Base-by-base conservation (phyloP, 164 flowering plant species). In the Berberis vulgaris region DNA sequence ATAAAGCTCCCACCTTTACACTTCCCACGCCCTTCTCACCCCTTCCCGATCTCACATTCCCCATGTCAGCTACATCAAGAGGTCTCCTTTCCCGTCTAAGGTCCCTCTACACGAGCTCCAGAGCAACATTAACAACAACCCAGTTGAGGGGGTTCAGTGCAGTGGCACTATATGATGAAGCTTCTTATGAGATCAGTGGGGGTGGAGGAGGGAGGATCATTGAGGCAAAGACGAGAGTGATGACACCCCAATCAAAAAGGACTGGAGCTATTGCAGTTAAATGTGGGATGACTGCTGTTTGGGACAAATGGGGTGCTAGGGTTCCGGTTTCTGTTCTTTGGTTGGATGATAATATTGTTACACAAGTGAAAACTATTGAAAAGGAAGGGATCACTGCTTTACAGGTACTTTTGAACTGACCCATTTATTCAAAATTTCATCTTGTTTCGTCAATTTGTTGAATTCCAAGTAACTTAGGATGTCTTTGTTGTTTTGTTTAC, bases 261-360 rank as follows among this genome's bases (percentile, higher is more conserved):
- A 86, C 96, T 0, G 98, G 98, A 1, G 74, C 77, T 3, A 85
- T 94, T 46, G 98, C 96, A 13, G 71, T 94, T 39, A 91, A 94
- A 67, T 91, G 95, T 65, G 97, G 97, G 45, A 94, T 94, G 97
- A 76, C 88, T 4, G 96, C 91, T 1, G 72, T 82, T 45, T 94
- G 97, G 98, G 96, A 94, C 62, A 94, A 91, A 69, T 94, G 98
- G 98, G 97, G 98, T 4, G 79, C 77, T 8, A 77, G 96, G 78
- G 66, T 94, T 71, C 98, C 98, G 41, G 80, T 87, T 4, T 67
- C 85, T 13, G 54, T 94, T 3, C 85, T 94, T 26, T 91, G 91
- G 93, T 57, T 94, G 62, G 98, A 94, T 54, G 97, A 91, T 60
- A 91, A 91, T 67, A 74, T 94, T 55, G 95, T 94, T 2, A 73